A percentile compares a stretch with the other conserved stretches of the same genome.
Evolutionary conservation across 345 rosid genomes (phyloP).

Genomic region (Eutrema japonicum): DNA sequence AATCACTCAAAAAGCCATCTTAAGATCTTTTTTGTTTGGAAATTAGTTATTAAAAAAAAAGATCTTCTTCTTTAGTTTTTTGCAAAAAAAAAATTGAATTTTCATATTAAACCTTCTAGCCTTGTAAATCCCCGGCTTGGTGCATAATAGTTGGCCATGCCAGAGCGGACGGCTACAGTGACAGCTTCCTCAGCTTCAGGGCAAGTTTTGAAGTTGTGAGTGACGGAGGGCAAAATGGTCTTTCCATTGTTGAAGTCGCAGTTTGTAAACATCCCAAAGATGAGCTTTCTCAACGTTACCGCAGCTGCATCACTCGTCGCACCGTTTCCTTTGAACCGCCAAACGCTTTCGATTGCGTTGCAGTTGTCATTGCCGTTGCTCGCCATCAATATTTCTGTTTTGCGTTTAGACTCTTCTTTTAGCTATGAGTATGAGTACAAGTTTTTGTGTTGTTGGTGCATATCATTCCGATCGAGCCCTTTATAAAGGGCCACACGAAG

Average conservation of each 20-base stretch:
- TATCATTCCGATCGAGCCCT: background rate
- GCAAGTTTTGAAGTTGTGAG: conserved; percentile 1
- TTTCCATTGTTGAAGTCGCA: background rate
- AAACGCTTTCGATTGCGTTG: background rate
- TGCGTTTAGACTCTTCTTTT: background rate
- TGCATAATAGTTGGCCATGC: conserved; percentile 48
- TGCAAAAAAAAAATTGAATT: no score
- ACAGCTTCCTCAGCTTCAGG: background rate
- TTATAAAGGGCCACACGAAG: background rate
- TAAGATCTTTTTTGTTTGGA: no score
- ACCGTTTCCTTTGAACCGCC: conserved; percentile 5
- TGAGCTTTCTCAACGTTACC: background rate
- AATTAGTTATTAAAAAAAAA: no score
- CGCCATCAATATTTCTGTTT: background rate
- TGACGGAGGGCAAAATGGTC: background rate
- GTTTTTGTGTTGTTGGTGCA: background rate
- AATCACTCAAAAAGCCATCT: background rate
- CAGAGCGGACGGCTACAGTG: no score
- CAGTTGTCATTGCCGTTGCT: background rate
- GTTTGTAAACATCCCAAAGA: background rate
- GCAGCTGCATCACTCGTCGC: conserved; percentile 14
- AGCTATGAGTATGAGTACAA: background rate
- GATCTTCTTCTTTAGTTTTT: no score
- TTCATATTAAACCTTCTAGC: conserved; percentile 50
- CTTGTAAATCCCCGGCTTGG: conserved; percentile 47